Evolutionary conservation across 345 rosid species (phyloP), one percentile per base, ranked within the genome.

Genomic region (Citrus maxima): DNA sequence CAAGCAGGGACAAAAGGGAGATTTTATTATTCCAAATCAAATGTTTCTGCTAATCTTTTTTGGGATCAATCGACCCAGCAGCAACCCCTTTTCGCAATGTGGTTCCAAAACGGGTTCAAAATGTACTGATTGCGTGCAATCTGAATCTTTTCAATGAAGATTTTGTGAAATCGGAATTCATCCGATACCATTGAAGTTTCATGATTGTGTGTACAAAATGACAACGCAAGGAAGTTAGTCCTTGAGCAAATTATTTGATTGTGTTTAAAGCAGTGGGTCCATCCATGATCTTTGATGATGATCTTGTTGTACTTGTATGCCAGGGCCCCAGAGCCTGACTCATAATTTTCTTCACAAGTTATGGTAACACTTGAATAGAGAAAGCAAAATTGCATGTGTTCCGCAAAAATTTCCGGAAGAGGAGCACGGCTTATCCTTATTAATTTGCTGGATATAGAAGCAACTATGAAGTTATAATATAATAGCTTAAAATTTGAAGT

Each of bases 81-180:
- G 12, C 4, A n/a, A n/a, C 51, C 16, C 51, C 12, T 42, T 42
- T 12, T 13, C 49, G 4, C 40, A 42, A 10, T 10, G 14, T 42
- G 49, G 51, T 42, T 42, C 51, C 51, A 46, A 46, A 22, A 38
- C 5, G 66, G 19, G 64, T 46, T 18, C 58, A 18, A 34, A 61
- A 19, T 18, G 56, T 54, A 35, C 27, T 71, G 27, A 63, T 78
- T 32, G 24, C 24, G 18, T 16, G 63, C 5, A 25, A 61, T 59
- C 37, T 34, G 76, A 35, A 30, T 73, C 61, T 60, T n/a, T 46
- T 59, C 68, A 21, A 66, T 38, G 37, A 73, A 40, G 78, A 74
- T 73, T 72, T 37, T 59, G 34, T 59, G 55, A 73, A 73, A 56
- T 72, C 71, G 40, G 49, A 67, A 65, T 3, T 27, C 18, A 7